phyloP scores from a whole-genome alignment of 140 eudicot genomes.

The Bidens hawaiensis region DNA sequence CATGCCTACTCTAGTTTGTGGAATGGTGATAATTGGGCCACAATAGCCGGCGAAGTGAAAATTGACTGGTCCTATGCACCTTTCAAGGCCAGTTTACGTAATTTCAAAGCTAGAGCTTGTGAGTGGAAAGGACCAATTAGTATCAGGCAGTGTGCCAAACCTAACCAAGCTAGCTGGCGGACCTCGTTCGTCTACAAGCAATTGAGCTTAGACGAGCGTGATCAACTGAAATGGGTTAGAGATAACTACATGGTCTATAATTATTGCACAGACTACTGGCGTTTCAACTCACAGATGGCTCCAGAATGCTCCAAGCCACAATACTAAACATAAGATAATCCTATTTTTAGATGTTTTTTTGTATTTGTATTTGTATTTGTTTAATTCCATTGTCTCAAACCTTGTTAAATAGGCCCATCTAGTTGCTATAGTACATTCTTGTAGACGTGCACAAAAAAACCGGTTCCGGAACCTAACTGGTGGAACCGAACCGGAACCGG shows the following conservation, averaged over 20 bases:
- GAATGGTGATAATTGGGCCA: neutral
- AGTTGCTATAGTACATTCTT: neutral
- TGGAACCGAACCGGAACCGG: too few relatives aligned
- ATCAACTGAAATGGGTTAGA: slow-evolving; percentile 40
- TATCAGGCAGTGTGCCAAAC: slow-evolving; percentile 25
- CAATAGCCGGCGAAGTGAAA: neutral
- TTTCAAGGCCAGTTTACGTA: slow-evolving; percentile 27
- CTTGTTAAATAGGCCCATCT: neutral
- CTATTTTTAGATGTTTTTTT: neutral
- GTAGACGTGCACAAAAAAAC: too few relatives aligned
- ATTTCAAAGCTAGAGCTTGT: slow-evolving; percentile 46
- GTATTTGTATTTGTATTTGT: too few relatives aligned
- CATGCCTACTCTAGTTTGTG: neutral
- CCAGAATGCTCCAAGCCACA: slow-evolving; percentile 50
- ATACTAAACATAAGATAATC: slow-evolving; percentile 17
- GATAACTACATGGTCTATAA: slow-evolving; percentile 45
- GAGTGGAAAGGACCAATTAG: slow-evolving; percentile 38
- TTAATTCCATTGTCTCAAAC: neutral
- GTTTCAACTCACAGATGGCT: slow-evolving; percentile 45
- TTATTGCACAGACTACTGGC: slow-evolving; percentile 45
- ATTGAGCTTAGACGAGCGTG: slow-evolving; percentile 26
- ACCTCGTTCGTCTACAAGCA: slow-evolving; percentile 4
- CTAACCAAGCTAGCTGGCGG: slow-evolving; percentile 43
- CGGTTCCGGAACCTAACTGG: too few relatives aligned
- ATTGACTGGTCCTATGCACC: neutral